Evolutionary conservation across 1,284 basidiomycete genomes (phyloP).

Genomic region (Boletus mariae): DNA sequence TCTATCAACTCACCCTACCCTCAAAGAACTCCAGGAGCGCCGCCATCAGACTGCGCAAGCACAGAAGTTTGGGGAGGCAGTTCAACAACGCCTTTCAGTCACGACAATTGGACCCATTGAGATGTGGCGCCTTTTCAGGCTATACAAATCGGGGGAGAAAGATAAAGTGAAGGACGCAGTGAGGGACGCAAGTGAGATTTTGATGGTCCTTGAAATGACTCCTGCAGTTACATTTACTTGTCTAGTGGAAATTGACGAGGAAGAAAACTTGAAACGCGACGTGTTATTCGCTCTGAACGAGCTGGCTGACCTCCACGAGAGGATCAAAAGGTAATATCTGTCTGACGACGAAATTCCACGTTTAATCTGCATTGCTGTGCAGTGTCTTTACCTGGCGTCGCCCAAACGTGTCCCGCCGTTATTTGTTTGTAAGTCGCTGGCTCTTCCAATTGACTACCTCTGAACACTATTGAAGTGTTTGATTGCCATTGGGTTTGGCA

Average conservation of each 20-base stretch:
- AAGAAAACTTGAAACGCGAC: conserved; percentile 44
- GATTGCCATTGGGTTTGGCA: conserved; percentile 36
- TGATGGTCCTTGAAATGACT: not conserved
- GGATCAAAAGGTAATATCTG: conserved; percentile 55
- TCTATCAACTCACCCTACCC: conserved; percentile 52
- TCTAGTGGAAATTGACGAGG: conserved; percentile 17
- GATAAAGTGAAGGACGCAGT: conserved; percentile 25
- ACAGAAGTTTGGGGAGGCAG: conserved; percentile 47
- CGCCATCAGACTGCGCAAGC: conserved; percentile 47
- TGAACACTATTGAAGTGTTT: conserved; percentile 26
- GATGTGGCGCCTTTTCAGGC: conserved; percentile 48
- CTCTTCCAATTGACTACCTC: not conserved
- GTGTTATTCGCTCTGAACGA: conserved; percentile 42
- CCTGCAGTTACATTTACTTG: not conserved
- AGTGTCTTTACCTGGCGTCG: conserved; percentile 66
- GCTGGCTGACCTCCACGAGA: conserved; percentile 61
- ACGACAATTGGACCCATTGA: conserved; percentile 50
- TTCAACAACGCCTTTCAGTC: conserved; percentile 45
- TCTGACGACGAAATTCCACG: not conserved
- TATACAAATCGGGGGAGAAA: conserved; percentile 33
- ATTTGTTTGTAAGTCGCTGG: conserved; percentile 40
- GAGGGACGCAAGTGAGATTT: conserved; percentile 17
- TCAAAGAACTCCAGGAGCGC: conserved; percentile 50
- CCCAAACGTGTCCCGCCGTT: conserved; percentile 46
- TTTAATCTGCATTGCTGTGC: conserved; percentile 5